Evolutionary conservation across 768 basidiomycete species (phyloP).

Genomic region (Tricholoma sp.): DNA sequence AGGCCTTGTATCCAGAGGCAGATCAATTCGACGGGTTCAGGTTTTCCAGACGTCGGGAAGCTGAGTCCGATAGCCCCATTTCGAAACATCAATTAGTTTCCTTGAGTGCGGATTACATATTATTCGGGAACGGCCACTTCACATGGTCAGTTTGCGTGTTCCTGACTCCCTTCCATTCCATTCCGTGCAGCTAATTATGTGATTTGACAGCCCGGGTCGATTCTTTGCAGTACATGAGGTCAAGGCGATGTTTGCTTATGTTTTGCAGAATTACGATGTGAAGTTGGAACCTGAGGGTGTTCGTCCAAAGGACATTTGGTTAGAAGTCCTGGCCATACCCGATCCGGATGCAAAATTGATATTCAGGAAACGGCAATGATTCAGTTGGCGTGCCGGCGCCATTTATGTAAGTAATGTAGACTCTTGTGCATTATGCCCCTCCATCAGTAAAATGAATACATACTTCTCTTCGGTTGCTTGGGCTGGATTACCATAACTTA

Average conservation of each 20-base stretch:
- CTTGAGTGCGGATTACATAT: conserved; percentile 23
- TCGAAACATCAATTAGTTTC: conserved; percentile 22
- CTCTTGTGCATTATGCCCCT: no score
- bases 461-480: no score
- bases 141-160: no score
- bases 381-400: no score
- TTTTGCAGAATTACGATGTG: conserved; percentile 36
- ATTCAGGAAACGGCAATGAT: no score
- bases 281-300: conserved; percentile 25
- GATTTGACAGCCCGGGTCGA: conserved; percentile 28
- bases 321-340: no score
- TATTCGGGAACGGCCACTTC: conserved; percentile 33
- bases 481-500: no score
- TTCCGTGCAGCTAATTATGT: background rate
- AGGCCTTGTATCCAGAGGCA: conserved; percentile 18
- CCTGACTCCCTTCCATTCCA: no score
- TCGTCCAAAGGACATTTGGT: conserved; percentile 22
- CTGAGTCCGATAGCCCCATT: conserved; percentile 15
- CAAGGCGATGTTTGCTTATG: conserved; percentile 41
- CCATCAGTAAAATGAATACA: no score
- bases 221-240: conserved; percentile 39
- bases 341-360: no score
- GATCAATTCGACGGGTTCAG: conserved; percentile 38
- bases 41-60: conserved; percentile 21
- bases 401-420: no score